Percentiles rank a stretch among this genome's conserved stretches.
These are phyloP conservation scores for Lathyrus sativus DNA, from an alignment of 306 rosid genomes.

Conservation along the genomic window DNA sequence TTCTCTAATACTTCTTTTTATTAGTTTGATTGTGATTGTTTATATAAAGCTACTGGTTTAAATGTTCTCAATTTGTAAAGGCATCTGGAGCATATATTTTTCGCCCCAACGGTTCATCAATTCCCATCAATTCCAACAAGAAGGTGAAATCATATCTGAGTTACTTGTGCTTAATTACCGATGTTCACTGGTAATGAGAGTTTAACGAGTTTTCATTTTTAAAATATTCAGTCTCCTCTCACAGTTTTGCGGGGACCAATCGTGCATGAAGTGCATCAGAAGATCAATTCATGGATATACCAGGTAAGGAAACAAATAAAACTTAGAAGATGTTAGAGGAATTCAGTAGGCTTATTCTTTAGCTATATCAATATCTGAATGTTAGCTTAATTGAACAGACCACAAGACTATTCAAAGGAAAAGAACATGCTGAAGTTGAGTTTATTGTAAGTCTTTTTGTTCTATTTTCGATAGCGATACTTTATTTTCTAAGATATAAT, in stretches of 20 bases:
- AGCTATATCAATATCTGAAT: slow-evolving; percentile 27
- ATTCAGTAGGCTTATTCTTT: slow-evolving; percentile 12
- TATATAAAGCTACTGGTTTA: slow-evolving; percentile 22
- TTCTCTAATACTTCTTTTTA: slow-evolving; percentile 18
- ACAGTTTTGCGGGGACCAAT: slow-evolving; percentile 52
- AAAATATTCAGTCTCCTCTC: slow-evolving; percentile 43
- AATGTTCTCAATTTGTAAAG: slow-evolving; percentile 38
- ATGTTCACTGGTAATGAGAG: slow-evolving; percentile 17
- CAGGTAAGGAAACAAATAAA: slow-evolving; percentile 43
- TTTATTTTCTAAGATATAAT: slow-evolving; percentile 16
- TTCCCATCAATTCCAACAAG: slow-evolving; percentile 33
- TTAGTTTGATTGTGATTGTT: slow-evolving; percentile 18
- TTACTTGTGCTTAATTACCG: slow-evolving; percentile 2
- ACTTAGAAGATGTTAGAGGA: slow-evolving; percentile 7
- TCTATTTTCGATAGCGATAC: neutral
- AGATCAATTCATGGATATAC: slow-evolving; percentile 59
- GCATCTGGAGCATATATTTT: slow-evolving; percentile 65
- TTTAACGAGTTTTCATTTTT: slow-evolving; percentile 27
- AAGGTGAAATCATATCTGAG: slow-evolving; percentile 39
- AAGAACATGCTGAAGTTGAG: slow-evolving; percentile 94
- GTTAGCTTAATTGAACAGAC: slow-evolving; percentile 51
- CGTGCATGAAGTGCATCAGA: slow-evolving; percentile 61
- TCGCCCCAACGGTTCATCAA: slow-evolving; percentile 54
- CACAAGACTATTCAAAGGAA: slow-evolving; percentile 80
- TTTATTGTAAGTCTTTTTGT: slow-evolving; percentile 63